Percentiles rank a stretch among this genome's conserved stretches.
Evolutionary conservation across 306 rosid genomes (phyloP).

Genomic region (Luffa acutangula): DNA sequence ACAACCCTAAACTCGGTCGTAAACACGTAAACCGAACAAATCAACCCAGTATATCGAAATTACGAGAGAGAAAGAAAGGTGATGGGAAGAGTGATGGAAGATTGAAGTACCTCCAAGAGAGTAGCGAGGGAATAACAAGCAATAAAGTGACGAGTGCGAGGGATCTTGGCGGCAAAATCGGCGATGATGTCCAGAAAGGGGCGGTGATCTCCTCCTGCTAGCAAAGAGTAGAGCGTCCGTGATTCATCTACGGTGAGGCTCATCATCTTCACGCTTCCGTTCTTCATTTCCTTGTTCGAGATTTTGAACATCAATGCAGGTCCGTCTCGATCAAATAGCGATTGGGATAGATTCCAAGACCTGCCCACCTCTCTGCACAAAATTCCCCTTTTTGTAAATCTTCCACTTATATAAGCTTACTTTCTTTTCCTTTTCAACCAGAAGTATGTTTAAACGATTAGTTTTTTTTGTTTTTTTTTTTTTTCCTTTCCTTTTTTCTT

Average conservation of each 20-base stretch:
- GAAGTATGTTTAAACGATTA: background rate
- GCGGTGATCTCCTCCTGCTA: constrained; percentile 46
- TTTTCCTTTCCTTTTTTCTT: too few species aligned
- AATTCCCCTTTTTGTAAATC: background rate
- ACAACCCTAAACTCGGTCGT: background rate
- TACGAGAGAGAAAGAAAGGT: background rate
- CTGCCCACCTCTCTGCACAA: background rate
- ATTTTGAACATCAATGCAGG: background rate
- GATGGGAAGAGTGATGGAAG: background rate
- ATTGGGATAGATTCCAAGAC: background rate
- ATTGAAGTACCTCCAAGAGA: constrained; percentile 46
- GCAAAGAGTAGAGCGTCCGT: constrained; percentile 29
- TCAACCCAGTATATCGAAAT: background rate
- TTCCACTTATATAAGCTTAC: background rate
- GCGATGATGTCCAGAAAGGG: constrained; percentile 48
- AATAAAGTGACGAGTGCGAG: constrained; percentile 41
- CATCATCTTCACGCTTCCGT: constrained; percentile 25
- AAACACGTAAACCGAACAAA: background rate
- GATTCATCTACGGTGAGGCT: constrained; percentile 54
- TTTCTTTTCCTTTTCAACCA: background rate
- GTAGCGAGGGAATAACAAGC: constrained; percentile 55
- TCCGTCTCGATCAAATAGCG: background rate
- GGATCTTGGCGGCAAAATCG: constrained; percentile 49
- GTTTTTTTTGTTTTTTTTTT: too few species aligned
- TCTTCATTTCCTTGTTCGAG: background rate